Percentiles rank a stretch among this genome's conserved stretches.
Evolutionary conservation across 1,284 basidiomycete species (phyloP).

Genomic region (Ceratobasidium sp.): DNA sequence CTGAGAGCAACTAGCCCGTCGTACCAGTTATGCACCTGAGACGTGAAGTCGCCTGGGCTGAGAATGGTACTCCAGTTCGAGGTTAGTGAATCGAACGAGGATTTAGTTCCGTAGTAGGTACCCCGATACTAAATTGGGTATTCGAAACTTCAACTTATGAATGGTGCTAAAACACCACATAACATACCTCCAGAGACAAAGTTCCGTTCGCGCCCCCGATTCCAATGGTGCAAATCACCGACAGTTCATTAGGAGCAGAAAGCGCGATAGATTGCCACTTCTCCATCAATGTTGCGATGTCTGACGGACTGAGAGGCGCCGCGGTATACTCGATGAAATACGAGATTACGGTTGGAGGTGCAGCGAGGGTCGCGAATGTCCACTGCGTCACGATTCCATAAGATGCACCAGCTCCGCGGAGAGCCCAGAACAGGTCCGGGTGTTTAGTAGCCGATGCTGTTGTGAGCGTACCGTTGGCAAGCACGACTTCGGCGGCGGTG

Average conservation of each 20-base stretch:
- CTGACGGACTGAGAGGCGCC: neutral
- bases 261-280: conserved; percentile 41
- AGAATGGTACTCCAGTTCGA: conserved; percentile 23
- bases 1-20: conserved; percentile 30
- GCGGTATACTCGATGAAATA: conserved; percentile 41
- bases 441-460: conserved; percentile 35
- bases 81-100: neutral
- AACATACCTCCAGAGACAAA: neutral
- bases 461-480: conserved; percentile 45
- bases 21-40: conserved; percentile 19
- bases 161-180: neutral
- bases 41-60: conserved; percentile 20
- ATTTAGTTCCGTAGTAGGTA: conserved; percentile 20
- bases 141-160: conserved; percentile 1
- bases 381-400: conserved; percentile 47
- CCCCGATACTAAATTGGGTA: conserved; percentile 9
- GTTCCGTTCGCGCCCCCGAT: neutral
- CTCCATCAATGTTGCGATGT: conserved; percentile 13
- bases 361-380: conserved; percentile 46
- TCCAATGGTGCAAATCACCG: conserved; percentile 22
- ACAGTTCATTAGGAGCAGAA: conserved; percentile 38
- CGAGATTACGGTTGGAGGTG: conserved; percentile 43
- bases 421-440: too few species aligned
- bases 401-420: too few species aligned
- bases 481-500: conserved; percentile 47